These are phyloP conservation scores for Pholiota adiposa DNA, from an alignment of 1,284 basidiomycete genomes.

Conservation along the genomic window DNA sequence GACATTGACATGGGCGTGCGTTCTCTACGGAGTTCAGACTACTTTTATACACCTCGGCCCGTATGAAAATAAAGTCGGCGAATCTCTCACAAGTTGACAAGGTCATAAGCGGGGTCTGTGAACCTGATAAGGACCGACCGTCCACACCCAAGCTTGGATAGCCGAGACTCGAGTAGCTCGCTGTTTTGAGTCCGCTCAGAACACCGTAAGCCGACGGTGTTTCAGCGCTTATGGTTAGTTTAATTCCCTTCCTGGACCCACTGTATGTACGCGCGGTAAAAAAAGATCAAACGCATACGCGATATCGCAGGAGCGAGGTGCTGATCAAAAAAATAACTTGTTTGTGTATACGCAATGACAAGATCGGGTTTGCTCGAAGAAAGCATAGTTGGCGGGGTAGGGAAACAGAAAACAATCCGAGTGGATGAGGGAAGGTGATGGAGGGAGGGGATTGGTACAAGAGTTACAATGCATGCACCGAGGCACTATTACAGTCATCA, in stretches of 20 bases:
- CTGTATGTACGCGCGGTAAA: neutral
- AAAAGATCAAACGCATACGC: neutral
- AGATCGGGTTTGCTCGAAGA: neutral
- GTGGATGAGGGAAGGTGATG: neutral
- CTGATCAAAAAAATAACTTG: neutral
- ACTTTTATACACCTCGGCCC: too few species aligned
- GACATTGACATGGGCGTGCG: too few species aligned
- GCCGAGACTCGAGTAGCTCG: neutral
- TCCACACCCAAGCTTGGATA: neutral
- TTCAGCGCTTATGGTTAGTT: neutral
- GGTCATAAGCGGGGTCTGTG: neutral
- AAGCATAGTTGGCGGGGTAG: neutral
- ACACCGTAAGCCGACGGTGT: neutral
- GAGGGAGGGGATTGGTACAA: neutral
- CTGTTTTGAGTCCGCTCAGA: neutral
- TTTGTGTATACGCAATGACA: neutral
- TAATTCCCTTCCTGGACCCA: neutral
- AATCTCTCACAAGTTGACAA: neutral
- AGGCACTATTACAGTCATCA: conserved; percentile 6
- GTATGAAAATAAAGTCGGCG: neutral
- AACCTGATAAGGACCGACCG: neutral
- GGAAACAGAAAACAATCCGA: neutral
- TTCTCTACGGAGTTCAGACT: too few species aligned
- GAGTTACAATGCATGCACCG: conserved; percentile 1
- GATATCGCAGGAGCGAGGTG: neutral